Base-by-base conservation (phyloP, 306 rosid species). In the Acacia confusa region DNA sequence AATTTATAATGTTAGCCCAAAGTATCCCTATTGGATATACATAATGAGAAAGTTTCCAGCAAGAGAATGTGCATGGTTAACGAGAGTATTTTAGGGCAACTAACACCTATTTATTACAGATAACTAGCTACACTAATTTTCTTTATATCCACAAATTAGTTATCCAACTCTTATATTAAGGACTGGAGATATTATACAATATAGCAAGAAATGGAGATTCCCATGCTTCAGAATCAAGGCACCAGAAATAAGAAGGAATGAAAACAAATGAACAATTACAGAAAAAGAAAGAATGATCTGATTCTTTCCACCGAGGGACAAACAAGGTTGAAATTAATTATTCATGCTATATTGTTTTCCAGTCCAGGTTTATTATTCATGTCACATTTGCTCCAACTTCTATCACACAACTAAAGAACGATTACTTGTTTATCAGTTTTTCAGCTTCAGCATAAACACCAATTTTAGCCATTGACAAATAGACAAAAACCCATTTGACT, bases 221-320 rank as follows among this genome's bases (percentile, higher is more conserved):
- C 14, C 22, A 52, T 3, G 1, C 34, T 43, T 65, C 82, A 70
- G 67, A 74, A 82, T 75, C 65, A 73, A 19, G 28, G 66, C 48
- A 74, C 45, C 19, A 78, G 68, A 67, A 67, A 15, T 5, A 36
- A 25, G 61, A 60, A 75, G 32, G 28, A 52, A 61, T 22, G 63
- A 60, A 22, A 71, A 69, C 32, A 34, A 44, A 24, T 53, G 76
- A 82, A 7, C 45, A 66, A 24, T 22, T 40, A 25, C 25, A 50
- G 30, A 58, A 4, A 30, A 53, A 57, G 57, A 17, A 15, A 28
- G 78, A 73, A 72, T 69, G 72, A 60, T 58, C 28, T 28, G 34
- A 60, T 45, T 47, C 44, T 72, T 34, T 65, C 45, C 78, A 77
- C 28, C 48, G 10, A 38, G 48, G 28, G 19, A 40, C 30, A 11